Base-by-base conservation (phyloP, 495 filamentous ascomycete species). In the Penicillium paradoxum region DNA sequence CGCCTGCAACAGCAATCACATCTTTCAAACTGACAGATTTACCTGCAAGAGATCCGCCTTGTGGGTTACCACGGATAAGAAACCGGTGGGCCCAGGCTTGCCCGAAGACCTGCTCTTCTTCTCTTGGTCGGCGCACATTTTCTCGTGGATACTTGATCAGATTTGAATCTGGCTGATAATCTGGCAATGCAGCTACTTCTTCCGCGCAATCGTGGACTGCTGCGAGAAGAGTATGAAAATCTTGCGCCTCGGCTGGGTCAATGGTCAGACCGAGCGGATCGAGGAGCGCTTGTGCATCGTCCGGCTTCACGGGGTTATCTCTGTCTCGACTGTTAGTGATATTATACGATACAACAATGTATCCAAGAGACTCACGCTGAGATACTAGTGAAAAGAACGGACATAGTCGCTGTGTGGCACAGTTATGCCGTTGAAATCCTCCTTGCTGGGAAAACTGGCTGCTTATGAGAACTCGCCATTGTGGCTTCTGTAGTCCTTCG, bases 1-100 rank as follows among this genome's bases (percentile, higher is more conserved):
- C 64, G 3, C 66, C 71, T 2, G 67, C 72, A 2, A 77, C 67
- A 3, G 65, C 66, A 45, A 75, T 68, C 0, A 61, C 69, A 42
- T 77, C 73, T 41, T 77, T 76, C 43, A 97, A 61, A 39, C 82
- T 87, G 18, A 96, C 76, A 0, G 91, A 88, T 53, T 93, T 89
- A 1, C 91, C 91, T 1, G 88, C 88, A 18, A 96, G 66, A 0
- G 84, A 84, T 0, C 90, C 89, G 4, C 58, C 63, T 42, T 58
- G 40, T 0, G 59, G 36, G 33, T 59, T 70, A 37, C 67, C 67
- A 14, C 57, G 52, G 34, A 70, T 68, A 6, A 70, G 55, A 42
- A 68, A 68, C 24, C 53, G 54, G 48, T 68, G 59, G 2, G 61
- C 65, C 67, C 67, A 70, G 14, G 67, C 65, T 22, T 70, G 57